Conservation (phyloP, 495 filamentous ascomycete genomes). For the Penicillium canescens region DNA sequence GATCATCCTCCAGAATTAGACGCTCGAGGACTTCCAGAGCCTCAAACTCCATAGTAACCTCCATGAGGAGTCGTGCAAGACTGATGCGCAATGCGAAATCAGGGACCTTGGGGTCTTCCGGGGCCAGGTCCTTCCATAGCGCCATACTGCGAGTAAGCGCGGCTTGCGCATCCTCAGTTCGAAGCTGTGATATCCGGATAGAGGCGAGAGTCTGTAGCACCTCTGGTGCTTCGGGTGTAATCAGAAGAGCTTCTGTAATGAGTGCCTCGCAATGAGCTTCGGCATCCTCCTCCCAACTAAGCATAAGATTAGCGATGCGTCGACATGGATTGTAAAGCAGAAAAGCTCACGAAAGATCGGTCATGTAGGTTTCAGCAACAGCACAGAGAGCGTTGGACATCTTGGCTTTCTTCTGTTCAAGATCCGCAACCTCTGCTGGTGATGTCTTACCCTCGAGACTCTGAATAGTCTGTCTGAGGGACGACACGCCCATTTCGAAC, state of each 20-base stretch:
- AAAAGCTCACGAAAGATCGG: constrained; percentile 70
- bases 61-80: constrained; percentile 82
- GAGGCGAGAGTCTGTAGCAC: constrained; percentile 92
- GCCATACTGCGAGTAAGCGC: constrained; percentile 75
- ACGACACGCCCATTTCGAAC: constrained; percentile 79
- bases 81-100: constrained; percentile 83
- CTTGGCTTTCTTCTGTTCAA: constrained; percentile 72
- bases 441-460: constrained; percentile 40
- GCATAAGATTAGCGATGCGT: constrained; percentile 4
- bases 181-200: constrained; percentile 83
- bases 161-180: constrained; percentile 72
- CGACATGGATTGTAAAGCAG: not conserved
- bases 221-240: constrained; percentile 73
- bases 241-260: constrained; percentile 80
- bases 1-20: constrained; percentile 83
- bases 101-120: constrained; percentile 65
- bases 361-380: constrained; percentile 96
- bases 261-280: constrained; percentile 81
- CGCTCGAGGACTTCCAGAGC: constrained; percentile 84
- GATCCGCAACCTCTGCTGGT: constrained; percentile 38
- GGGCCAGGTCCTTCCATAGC: constrained; percentile 74
- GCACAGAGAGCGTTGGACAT: constrained; percentile 85
- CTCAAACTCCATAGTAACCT: constrained; percentile 79
- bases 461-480: constrained; percentile 67
- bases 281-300: constrained; percentile 82